Evolutionary conservation across 331 rosid species (phyloP).

Genomic region (Quercus lobata): DNA sequence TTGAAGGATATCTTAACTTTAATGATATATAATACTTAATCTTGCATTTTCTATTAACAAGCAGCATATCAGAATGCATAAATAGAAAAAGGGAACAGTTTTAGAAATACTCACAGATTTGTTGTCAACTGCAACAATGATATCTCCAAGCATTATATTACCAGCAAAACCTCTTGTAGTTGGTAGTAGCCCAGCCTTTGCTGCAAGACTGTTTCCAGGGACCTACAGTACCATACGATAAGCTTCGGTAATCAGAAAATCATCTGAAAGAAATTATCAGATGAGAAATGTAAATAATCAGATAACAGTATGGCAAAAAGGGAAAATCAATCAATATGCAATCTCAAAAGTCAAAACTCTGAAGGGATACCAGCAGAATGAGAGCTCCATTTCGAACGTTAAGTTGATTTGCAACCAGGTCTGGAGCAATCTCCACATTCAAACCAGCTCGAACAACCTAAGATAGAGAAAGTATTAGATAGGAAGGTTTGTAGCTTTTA

Average conservation of each 20-base stretch:
- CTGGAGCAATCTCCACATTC: slow-evolving; percentile 86
- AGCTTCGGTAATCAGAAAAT: not conserved
- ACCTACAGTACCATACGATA: slow-evolving; percentile 44
- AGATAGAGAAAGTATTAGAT: slow-evolving; percentile 18
- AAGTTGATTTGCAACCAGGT: slow-evolving; percentile 77
- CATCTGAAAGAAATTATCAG: slow-evolving; percentile 10
- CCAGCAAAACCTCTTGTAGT: slow-evolving; percentile 94
- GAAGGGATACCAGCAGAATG: slow-evolving; percentile 47
- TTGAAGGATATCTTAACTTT: not conserved
- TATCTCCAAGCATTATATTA: slow-evolving; percentile 79
- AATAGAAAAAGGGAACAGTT: slow-evolving; percentile 11
- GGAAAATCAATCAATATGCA: not conserved
- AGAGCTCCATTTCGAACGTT: slow-evolving; percentile 94
- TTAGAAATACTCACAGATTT: slow-evolving; percentile 60
- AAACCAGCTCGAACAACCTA: slow-evolving; percentile 84
- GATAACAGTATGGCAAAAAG: not conserved
- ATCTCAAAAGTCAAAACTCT: slow-evolving; percentile 1
- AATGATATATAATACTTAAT: not conserved
- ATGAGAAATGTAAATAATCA: not conserved
- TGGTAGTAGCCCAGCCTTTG: slow-evolving; percentile 75
- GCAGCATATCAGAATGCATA: not conserved
- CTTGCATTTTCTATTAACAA: not conserved
- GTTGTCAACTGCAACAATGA: slow-evolving; percentile 72
- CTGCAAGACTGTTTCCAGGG: slow-evolving; percentile 75
- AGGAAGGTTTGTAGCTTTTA: not conserved